phyloP scores from a whole-genome alignment of 2,329 filamentous ascomycete genomes.

The Huntiella bhutanensis region DNA sequence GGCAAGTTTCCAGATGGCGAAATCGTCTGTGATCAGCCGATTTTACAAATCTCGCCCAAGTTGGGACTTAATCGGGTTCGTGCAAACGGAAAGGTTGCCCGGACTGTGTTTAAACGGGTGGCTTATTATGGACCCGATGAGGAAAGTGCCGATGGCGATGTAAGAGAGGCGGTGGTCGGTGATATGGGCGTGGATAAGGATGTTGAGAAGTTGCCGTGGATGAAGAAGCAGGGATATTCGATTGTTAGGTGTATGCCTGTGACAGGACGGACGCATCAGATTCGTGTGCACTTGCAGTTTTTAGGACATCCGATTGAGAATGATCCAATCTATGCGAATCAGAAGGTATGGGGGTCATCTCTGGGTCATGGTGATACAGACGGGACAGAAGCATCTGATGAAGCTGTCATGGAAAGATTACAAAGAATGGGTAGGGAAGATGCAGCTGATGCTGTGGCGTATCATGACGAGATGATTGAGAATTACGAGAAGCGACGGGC shows the following conservation, averaged over 20 bases:
- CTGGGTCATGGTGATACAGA: conserved; percentile 52
- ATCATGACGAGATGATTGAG: conserved; percentile 85
- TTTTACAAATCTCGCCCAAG: conserved; percentile 86
- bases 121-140: conserved; percentile 61
- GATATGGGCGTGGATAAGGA: conserved; percentile 11
- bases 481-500: conserved; percentile 78
- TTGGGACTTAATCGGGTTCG: conserved; percentile 86
- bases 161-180: conserved; percentile 4
- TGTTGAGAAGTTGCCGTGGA: conserved; percentile 22
- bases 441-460: conserved; percentile 73
- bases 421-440: conserved; percentile 88
- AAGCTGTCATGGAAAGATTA: conserved; percentile 73
- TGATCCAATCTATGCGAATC: conserved; percentile 93
- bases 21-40: conserved; percentile 80
- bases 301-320: conserved; percentile 91
- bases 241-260: conserved; percentile 87
- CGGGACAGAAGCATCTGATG: conserved; percentile 53
- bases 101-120: conserved; percentile 76
- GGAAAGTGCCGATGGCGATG: conserved; percentile 13
- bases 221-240: conserved; percentile 61
- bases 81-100: conserved; percentile 75
- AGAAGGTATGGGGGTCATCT: conserved; percentile 69
- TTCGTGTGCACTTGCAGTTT: conserved; percentile 87
- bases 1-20: conserved; percentile 85
- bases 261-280: conserved; percentile 85